A percentile compares a stretch with the other conserved stretches of the same genome.
Evolutionary conservation across 768 basidiomycete species (phyloP).

Genomic region (Boletus rex-veris): DNA sequence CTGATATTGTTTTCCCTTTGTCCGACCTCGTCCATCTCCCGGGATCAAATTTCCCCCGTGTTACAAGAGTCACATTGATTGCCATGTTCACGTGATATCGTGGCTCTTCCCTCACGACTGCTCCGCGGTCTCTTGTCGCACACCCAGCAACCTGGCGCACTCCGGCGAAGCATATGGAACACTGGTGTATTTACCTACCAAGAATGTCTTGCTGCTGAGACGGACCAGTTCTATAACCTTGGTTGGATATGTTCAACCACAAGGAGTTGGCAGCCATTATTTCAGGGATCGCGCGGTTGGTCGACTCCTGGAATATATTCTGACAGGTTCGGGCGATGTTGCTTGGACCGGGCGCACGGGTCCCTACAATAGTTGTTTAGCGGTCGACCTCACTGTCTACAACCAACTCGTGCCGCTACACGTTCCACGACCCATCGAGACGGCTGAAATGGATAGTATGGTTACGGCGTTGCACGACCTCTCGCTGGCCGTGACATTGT

Average conservation of each 20-base stretch:
- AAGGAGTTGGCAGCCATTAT: slow-evolving; percentile 2
- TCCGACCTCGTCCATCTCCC: background rate
- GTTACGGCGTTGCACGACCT: background rate
- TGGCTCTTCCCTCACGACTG: background rate
- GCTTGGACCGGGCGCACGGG: background rate
- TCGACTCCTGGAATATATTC: background rate
- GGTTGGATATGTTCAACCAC: background rate
- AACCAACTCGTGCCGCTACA: background rate
- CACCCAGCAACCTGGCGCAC: background rate
- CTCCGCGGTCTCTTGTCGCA: background rate
- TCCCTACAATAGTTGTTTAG: background rate
- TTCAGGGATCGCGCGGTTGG: background rate
- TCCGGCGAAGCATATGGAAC: slow-evolving; percentile 10
- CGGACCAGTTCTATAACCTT: slow-evolving; percentile 11
- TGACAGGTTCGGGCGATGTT: background rate
- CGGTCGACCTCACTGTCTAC: background rate
- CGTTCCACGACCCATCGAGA: background rate
- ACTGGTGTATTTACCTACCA: slow-evolving; percentile 10
- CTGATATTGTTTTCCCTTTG: background rate
- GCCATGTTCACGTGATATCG: no score
- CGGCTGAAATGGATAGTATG: no score
- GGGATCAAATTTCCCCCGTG: background rate
- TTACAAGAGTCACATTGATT: no score
- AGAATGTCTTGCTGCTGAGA: slow-evolving; percentile 5
- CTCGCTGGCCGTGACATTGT: background rate